Conservation (phyloP, 1,139 yeast species). For the Yamadazyma songkhlaensis region DNA sequence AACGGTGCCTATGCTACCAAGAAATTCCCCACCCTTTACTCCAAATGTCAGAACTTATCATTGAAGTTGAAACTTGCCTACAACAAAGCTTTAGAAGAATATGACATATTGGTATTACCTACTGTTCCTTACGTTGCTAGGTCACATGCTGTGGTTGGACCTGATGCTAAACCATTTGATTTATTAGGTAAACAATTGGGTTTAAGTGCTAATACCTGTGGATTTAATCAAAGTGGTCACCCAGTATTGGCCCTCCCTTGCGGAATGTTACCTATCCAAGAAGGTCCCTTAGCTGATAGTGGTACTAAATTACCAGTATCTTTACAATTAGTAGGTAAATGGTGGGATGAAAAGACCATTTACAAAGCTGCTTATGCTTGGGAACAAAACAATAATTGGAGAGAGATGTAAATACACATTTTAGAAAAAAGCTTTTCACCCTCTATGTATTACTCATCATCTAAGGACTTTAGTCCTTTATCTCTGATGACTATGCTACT, state of each 20-base stretch:
- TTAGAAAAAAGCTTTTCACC: too few relatives aligned
- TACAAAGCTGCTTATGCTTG: constrained; percentile 24
- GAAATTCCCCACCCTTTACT: constrained; percentile 28
- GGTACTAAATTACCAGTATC: constrained; percentile 31
- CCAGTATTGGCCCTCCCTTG: constrained; percentile 32
- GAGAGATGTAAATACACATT: constrained; percentile 5
- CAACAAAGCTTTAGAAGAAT: constrained; percentile 21
- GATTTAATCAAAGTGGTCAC: constrained; percentile 33
- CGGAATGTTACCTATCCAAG: constrained; percentile 24
- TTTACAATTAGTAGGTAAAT: constrained; percentile 15
- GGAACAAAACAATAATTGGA: constrained; percentile 29
- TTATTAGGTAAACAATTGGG: constrained; percentile 26
- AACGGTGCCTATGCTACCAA: constrained; percentile 27
- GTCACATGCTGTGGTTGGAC: constrained; percentile 12
- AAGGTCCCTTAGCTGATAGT: constrained; percentile 17
- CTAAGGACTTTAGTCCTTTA: constrained; percentile 30
- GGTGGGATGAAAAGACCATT: constrained; percentile 13
- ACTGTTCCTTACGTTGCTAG: constrained; percentile 13
- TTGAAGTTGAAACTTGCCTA: constrained; percentile 28
- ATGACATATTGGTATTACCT: constrained; percentile 13
- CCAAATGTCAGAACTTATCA: constrained; percentile 29
- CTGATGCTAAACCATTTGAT: constrained; percentile 14
- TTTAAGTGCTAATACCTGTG: constrained; percentile 31
- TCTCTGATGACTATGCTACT: constrained; percentile 28
- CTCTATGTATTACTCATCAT: constrained; percentile 18